A percentile compares a stretch with the other conserved stretches of the same genome.
Conservation (phyloP, 768 basidiomycete genomes). For the Gloeostereum incarnatum region DNA sequence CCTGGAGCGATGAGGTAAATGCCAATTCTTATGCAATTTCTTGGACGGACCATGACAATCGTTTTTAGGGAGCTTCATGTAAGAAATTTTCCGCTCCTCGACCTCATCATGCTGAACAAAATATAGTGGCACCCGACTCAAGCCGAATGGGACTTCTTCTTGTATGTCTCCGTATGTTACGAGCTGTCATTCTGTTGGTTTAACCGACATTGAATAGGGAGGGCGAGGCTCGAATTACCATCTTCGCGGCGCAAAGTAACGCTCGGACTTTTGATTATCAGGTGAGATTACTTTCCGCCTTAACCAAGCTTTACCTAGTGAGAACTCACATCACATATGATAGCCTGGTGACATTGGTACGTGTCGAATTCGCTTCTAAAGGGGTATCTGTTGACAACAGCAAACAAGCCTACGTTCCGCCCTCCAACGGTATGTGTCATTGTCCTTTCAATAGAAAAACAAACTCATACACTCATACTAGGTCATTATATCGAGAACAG, state of each 20-base stretch:
- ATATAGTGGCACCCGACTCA: conserved; percentile 64
- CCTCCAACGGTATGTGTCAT: conserved; percentile 34
- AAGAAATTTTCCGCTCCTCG: conserved; percentile 10
- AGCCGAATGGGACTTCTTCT: conserved; percentile 37
- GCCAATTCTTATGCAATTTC: not conserved
- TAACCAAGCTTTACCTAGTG: not conserved
- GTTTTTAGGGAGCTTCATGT: conserved; percentile 44
- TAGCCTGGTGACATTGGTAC: conserved; percentile 16
- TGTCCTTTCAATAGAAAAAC: not conserved
- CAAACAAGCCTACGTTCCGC: conserved; percentile 53
- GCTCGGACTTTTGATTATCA: conserved; percentile 53
- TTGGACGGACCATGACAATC: not conserved
- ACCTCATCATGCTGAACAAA: not conserved
- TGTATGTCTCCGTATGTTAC: conserved; percentile 24
- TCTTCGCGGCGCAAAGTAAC: conserved; percentile 46
- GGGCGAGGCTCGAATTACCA: conserved; percentile 43
- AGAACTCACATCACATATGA: not conserved
- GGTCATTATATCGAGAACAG: conserved; percentile 49
- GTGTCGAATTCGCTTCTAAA: not conserved
- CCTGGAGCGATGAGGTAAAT: conserved; percentile 44
- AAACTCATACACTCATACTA: conserved; percentile 7
- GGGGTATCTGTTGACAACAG: conserved; percentile 14
- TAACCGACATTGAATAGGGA: conserved; percentile 21
- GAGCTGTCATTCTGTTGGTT: not conserved
- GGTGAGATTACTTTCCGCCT: conserved; percentile 16